Conservation (phyloP, 1,284 basidiomycete species). For the Trichosporon asahii region DNA sequence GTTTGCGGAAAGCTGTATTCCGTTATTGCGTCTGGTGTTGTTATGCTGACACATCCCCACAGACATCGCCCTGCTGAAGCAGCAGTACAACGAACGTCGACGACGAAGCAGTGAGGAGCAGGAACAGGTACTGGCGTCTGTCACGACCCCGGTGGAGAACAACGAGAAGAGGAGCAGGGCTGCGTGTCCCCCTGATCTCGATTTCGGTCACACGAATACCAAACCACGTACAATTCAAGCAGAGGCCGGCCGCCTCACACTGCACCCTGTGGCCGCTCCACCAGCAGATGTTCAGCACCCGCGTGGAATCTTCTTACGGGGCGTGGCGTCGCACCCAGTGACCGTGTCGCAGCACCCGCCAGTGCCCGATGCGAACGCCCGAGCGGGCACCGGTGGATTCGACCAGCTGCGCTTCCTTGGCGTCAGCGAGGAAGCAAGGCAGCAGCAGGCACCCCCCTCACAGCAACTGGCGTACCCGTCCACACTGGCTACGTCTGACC, state of each 20-base stretch:
- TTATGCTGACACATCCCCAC: neutral
- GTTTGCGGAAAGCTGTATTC: neutral
- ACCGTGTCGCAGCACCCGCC: neutral
- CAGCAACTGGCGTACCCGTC: neutral
- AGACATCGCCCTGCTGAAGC: constrained; percentile 8
- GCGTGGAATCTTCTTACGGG: constrained; percentile 7
- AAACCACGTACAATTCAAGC: neutral
- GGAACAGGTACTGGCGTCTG: neutral
- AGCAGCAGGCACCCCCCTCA: neutral
- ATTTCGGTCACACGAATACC: constrained; percentile 1
- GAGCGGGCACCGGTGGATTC: neutral
- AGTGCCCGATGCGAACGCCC: neutral
- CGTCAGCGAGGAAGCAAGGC: neutral
- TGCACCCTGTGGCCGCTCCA: constrained; percentile 9
- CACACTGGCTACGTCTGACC: neutral
- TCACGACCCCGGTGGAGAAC: neutral
- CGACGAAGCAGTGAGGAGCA: neutral
- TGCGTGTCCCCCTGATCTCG: neutral
- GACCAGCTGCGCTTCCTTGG: constrained; percentile 3
- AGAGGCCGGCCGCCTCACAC: constrained; percentile 8
- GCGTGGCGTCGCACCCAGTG: constrained; percentile 6
- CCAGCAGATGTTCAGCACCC: constrained; percentile 6
- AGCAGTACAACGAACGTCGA: constrained; percentile 8
- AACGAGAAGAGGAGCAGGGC: neutral
- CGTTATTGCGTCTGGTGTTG: neutral